Conservation (phyloP, 306 rosid genomes). For the Castanea crenata region DNA sequence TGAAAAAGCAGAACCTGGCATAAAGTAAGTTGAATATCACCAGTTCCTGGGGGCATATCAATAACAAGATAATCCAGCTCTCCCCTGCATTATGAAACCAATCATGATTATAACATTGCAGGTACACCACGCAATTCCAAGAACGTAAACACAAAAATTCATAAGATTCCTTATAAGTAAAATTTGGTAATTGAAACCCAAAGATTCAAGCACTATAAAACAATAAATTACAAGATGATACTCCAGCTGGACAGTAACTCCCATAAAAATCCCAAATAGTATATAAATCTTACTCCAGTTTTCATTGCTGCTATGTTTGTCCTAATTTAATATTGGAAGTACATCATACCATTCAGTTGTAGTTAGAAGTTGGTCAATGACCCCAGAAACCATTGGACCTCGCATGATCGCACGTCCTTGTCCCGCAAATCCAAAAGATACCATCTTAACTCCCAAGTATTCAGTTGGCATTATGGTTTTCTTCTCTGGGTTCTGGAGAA, state of each 20-base stretch:
- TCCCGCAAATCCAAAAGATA: conserved; percentile 96
- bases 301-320: neutral
- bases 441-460: conserved; percentile 88
- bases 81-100: conserved; percentile 66
- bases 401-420: conserved; percentile 99
- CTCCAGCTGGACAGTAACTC: neutral
- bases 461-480: conserved; percentile 89
- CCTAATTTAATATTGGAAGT: conserved; percentile 1
- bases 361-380: conserved; percentile 87
- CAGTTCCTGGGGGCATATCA: conserved; percentile 99
- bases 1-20: conserved; percentile 67
- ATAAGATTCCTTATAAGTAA: neutral
- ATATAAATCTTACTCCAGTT: conserved; percentile 1
- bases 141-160: neutral
- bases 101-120: conserved; percentile 18
- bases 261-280: neutral
- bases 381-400: conserved; percentile 99
- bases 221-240: neutral
- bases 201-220: neutral
- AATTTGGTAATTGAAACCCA: neutral
- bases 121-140: neutral
- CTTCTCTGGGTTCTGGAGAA: conserved; percentile 75
- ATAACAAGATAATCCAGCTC: conserved; percentile 94
- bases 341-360: conserved; percentile 79
- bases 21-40: conserved; percentile 95